phyloP scores from a whole-genome alignment of 169 alveolate species.

The Amoebophrya sp. region DNA sequence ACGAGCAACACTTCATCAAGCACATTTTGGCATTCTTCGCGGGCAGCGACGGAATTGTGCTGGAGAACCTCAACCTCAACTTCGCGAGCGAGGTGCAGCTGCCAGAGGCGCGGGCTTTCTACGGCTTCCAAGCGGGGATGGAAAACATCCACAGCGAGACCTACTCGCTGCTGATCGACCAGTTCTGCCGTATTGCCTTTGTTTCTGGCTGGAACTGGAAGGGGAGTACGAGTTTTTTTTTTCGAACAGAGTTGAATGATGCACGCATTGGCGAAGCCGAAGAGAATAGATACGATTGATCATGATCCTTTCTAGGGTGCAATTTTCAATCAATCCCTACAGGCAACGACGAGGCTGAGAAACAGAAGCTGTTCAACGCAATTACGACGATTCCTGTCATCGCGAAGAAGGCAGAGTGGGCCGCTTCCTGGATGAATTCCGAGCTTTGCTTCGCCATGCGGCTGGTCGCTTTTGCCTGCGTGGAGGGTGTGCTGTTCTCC shows the following conservation, averaged over 20 bases:
- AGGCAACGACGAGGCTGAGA: conserved; percentile 76
- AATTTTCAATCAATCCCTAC: too few species aligned
- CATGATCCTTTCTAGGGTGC: too few species aligned
- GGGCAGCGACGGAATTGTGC: conserved; percentile 91
- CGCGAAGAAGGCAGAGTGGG: conserved; percentile 80
- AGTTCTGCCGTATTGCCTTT: conserved; percentile 65
- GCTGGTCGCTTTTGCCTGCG: conserved; percentile 77
- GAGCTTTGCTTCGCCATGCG: conserved; percentile 87
- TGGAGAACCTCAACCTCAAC: conserved; percentile 88
- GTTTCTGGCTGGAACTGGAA: too few species aligned
- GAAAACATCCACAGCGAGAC: conserved; percentile 97
- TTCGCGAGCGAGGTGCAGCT: conserved; percentile 85
- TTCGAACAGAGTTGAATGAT: too few species aligned
- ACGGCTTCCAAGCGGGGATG: conserved; percentile 94
- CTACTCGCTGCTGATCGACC: conserved; percentile 76
- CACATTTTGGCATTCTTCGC: conserved; percentile 30
- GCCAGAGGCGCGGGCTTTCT: conserved; percentile 94
- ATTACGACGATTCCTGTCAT: conserved; percentile 81
- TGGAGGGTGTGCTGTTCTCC: conserved; percentile 94
- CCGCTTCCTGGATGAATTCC: conserved; percentile 83
- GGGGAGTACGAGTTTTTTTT: too few species aligned
- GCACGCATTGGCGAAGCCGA: too few species aligned
- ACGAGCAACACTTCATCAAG: conserved; percentile 76
- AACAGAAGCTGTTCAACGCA: conserved; percentile 82
- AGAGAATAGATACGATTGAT: too few species aligned